phyloP scores from a whole-genome alignment of 2,329 filamentous ascomycete genomes.

The Botrytis aclada region DNA sequence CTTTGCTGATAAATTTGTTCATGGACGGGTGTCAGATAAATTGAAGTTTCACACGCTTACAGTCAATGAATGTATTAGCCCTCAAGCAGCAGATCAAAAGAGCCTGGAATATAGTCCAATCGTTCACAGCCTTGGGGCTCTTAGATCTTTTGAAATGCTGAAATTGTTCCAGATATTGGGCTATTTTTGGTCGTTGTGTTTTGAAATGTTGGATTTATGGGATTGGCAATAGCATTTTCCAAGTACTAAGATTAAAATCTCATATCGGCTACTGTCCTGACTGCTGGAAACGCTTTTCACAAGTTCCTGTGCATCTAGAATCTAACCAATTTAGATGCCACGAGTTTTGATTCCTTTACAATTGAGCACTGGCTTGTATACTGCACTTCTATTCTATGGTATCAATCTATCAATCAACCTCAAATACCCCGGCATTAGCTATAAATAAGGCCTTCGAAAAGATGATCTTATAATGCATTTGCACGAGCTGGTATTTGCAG shows the following conservation, averaged over 20 bases:
- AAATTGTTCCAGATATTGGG: accelerated
- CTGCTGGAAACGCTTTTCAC: background rate
- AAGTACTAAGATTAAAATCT: background rate
- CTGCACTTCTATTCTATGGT: accelerated
- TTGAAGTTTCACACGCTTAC: background rate
- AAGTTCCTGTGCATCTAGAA: accelerated
- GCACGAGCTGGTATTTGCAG: background rate
- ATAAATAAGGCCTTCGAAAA: background rate
- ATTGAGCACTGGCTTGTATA: too few species aligned
- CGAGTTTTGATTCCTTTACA: accelerated
- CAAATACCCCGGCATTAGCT: background rate
- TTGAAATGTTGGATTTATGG: accelerated
- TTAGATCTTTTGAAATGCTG: background rate
- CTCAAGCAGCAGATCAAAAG: background rate
- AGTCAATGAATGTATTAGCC: background rate
- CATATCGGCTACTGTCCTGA: background rate
- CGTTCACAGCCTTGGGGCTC: accelerated
- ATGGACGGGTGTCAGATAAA: background rate
- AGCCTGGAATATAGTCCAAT: background rate
- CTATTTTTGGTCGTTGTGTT: accelerated
- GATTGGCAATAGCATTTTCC: background rate
- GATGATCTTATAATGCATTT: background rate
- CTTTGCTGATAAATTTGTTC: background rate
- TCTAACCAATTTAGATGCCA: accelerated
- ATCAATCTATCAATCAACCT: background rate